Evolutionary conservation across 768 basidiomycete species (phyloP).

Genomic region (Cubamyces sp.): DNA sequence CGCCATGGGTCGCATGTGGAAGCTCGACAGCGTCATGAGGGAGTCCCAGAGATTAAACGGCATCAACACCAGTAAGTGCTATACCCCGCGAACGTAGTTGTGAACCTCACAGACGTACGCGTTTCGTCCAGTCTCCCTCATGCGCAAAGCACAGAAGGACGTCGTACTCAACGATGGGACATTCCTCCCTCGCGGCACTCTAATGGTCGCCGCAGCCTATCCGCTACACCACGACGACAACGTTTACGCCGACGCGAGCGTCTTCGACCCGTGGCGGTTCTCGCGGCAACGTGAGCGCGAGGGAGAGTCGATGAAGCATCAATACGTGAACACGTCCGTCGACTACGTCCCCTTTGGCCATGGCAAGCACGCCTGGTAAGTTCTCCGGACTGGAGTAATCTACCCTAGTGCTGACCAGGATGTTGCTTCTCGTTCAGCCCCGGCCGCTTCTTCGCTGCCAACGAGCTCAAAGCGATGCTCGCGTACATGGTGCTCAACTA

Average conservation of each 20-base stretch:
- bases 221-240: constrained; percentile 31
- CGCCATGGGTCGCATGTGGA: constrained; percentile 43
- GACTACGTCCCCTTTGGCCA: constrained; percentile 32
- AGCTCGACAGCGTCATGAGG: constrained; percentile 54
- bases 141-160: constrained; percentile 34
- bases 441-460: constrained; percentile 47
- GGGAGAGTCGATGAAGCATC: constrained; percentile 38
- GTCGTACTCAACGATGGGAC: constrained; percentile 41
- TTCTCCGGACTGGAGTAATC: neutral
- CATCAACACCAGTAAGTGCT: constrained; percentile 14
- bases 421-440: constrained; percentile 29
- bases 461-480: constrained; percentile 41
- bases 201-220: constrained; percentile 21
- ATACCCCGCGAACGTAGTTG: neutral
- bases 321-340: constrained; percentile 37
- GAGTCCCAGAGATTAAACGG: constrained; percentile 45
- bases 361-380: constrained; percentile 35
- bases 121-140: constrained; percentile 29
- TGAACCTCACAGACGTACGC: neutral
- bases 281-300: constrained; percentile 37
- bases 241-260: constrained; percentile 27
- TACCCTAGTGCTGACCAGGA: neutral
- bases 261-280: constrained; percentile 54
- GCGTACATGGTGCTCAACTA: constrained; percentile 40
- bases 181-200: constrained; percentile 28